Evolutionary conservation across 2,329 filamentous ascomycete genomes (phyloP), one percentile per base, ranked within the genome.

Genomic region (Pyrenochaeta sp.): DNA sequence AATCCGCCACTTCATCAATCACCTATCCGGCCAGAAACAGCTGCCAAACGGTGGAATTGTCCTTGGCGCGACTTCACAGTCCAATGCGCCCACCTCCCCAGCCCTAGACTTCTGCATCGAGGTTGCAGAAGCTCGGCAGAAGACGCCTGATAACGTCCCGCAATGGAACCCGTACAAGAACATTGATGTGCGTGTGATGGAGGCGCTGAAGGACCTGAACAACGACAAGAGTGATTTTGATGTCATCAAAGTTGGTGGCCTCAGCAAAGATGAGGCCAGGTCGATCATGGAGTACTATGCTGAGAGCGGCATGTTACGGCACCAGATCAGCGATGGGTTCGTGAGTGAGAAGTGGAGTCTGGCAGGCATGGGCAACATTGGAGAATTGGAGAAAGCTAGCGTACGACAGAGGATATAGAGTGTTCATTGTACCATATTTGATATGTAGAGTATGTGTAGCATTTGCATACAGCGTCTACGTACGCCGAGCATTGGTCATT

Each of bases 261-360:
- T 97, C 62, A 88, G 81, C 66, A 90, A 88, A 76, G 78, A 83
- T 1, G 94, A 98, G 78, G 87, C 91, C 10, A 85, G 89, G 54
- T 83, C 87, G 0, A 81, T 96, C 64, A 89, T 98, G 87, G 92
- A 97, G 79, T 98, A 97, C 79, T 98, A 94, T 82, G 92, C 91
- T 4, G 87, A 86, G 31, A 96, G 91, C 74, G 95, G 94, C 11
- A 81, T 97, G 72, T 74, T 96, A 70, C 85, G 90, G 60, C 81
- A 85, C 56, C 82, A 80, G 40, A 82, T 97, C 44, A 88, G 90
- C 67, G 87, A 93, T 69, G 80, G 80, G 59, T 82, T 84, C 58
- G 89, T 97, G 31, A 82, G 84, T 18, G 90, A 96, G 82, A 91
- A 91, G 79, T 96, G 93, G 92, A 87, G 87, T 43, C 73, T 97